Conservation (phyloP, 2,329 filamentous ascomycete species). For the Amauroascus verrucosus region DNA sequence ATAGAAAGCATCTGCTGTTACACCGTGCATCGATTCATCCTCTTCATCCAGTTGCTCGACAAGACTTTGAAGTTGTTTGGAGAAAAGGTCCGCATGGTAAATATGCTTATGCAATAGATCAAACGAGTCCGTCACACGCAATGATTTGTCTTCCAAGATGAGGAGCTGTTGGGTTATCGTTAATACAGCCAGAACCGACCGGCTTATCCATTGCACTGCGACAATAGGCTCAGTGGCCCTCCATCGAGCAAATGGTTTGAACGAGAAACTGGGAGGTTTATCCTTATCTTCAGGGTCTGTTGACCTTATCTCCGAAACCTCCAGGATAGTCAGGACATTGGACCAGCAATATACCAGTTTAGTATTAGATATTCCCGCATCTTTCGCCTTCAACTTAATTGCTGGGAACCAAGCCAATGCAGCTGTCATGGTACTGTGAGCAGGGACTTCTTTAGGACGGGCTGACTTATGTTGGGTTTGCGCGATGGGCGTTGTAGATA, state of each 20-base stretch:
- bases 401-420: constrained; percentile 96
- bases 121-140: constrained; percentile 89
- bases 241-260: constrained; percentile 78
- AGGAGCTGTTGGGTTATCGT: constrained; percentile 91
- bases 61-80: constrained; percentile 67
- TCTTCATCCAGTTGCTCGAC: constrained; percentile 84
- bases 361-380: constrained; percentile 55
- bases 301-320: constrained; percentile 62
- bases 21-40: constrained; percentile 82
- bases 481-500: constrained; percentile 90
- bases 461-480: constrained; percentile 93
- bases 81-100: constrained; percentile 84
- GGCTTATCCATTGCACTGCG: constrained; percentile 90
- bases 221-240: constrained; percentile 91
- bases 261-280: constrained; percentile 66
- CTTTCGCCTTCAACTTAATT: constrained; percentile 73
- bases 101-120: constrained; percentile 87
- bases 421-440: constrained; percentile 84
- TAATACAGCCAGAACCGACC: constrained; percentile 80
- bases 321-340: constrained; percentile 86
- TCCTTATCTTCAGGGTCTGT: constrained; percentile 55
- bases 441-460: constrained; percentile 78
- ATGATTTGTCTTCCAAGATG: constrained; percentile 76
- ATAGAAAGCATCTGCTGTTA: constrained; percentile 92
- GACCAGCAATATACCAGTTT: constrained; percentile 99